phyloP scores from a whole-genome alignment of 1,284 basidiomycete genomes.

The Puccinia brachypodii region DNA sequence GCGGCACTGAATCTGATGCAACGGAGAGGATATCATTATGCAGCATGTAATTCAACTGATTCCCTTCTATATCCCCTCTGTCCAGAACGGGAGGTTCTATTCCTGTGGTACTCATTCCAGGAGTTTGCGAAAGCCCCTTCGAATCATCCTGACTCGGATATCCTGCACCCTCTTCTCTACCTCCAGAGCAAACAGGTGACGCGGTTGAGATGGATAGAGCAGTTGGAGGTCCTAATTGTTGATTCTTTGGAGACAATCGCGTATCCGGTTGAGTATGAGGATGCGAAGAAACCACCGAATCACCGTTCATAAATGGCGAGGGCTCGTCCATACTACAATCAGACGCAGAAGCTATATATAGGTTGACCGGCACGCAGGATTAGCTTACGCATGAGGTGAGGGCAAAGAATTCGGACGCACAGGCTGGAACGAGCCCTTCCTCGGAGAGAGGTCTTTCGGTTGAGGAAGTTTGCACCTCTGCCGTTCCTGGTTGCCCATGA shows the following conservation, averaged over 20 bases:
- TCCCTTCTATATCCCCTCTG: background rate
- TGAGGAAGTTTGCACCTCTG: background rate
- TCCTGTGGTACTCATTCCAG: background rate
- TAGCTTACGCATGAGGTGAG: background rate
- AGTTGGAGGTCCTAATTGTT: background rate
- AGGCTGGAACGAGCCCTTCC: conserved; percentile 3
- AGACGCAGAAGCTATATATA: conserved; percentile 5
- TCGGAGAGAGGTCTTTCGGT: background rate
- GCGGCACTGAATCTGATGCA: background rate
- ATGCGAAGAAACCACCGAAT: conserved; percentile 1
- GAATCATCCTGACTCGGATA: background rate
- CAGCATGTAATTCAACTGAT: background rate
- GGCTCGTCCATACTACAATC: conserved; percentile 16
- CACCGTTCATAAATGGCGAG: background rate
- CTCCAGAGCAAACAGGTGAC: background rate
- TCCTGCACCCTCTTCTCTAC: conserved; percentile 2
- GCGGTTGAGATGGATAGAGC: background rate
- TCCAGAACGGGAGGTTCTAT: background rate
- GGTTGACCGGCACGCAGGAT: background rate
- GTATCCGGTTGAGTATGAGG: background rate
- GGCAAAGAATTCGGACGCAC: background rate
- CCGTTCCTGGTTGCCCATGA: background rate
- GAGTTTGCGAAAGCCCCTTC: background rate
- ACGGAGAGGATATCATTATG: background rate
- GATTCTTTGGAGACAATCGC: background rate